Percentiles rank a stretch among this genome's conserved stretches.
Evolutionary conservation across 2,329 filamentous ascomycete genomes (phyloP).

Genomic region (Talaromyces sp.): DNA sequence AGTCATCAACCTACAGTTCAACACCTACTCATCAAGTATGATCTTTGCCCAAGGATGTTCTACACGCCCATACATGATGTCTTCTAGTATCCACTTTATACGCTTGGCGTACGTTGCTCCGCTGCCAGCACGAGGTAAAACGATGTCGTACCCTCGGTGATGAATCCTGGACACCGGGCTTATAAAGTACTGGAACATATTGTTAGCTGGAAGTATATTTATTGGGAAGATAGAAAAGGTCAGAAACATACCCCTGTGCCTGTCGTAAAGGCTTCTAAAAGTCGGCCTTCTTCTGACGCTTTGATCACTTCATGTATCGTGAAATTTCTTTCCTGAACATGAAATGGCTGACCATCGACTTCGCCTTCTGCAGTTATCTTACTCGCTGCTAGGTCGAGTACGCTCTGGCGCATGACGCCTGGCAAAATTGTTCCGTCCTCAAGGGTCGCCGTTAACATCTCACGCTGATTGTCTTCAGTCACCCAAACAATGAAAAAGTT

Average conservation of each 20-base stretch:
- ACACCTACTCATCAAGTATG: background rate
- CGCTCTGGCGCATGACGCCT: conserved; percentile 78
- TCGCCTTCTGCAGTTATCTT: conserved; percentile 48
- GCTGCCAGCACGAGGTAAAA: conserved; percentile 39
- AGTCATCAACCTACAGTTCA: too few species aligned
- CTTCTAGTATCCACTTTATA: conserved; percentile 63
- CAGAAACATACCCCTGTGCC: conserved; percentile 72
- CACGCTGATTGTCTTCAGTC: conserved; percentile 52
- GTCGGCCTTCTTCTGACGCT: conserved; percentile 66
- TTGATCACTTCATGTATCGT: conserved; percentile 72
- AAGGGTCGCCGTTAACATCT: conserved; percentile 79
- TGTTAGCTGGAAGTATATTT: background rate
- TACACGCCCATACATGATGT: conserved; percentile 70
- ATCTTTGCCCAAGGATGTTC: conserved; percentile 59
- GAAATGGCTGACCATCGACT: conserved; percentile 53
- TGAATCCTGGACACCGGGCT: conserved; percentile 63
- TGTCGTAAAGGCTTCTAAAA: conserved; percentile 79
- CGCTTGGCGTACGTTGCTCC: conserved; percentile 31
- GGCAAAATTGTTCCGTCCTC: conserved; percentile 80
- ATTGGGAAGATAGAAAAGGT: background rate
- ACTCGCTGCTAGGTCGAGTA: conserved; percentile 65
- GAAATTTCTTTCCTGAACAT: conserved; percentile 77
- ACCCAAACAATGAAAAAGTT: conserved; percentile 88
- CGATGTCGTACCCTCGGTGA: conserved; percentile 60
- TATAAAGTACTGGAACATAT: conserved; percentile 59